Evolutionary conservation across 1,284 basidiomycete genomes (phyloP).

Genomic region (Ceratobasidium sp.): DNA sequence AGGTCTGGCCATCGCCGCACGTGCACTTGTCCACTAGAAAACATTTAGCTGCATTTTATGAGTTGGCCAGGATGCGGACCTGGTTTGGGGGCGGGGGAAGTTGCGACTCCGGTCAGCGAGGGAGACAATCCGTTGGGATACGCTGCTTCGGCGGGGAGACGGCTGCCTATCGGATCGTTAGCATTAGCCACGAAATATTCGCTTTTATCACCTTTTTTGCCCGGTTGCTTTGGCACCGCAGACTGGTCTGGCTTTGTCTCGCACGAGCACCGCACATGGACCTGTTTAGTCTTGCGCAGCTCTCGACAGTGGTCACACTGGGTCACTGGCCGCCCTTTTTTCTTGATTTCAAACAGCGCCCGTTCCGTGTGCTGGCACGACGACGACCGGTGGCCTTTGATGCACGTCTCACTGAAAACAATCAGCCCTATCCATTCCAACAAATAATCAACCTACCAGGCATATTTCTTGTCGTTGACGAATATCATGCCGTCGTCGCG

Average conservation of each 20-base stretch:
- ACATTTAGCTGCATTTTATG: no score
- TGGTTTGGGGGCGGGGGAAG: slow-evolving; percentile 35
- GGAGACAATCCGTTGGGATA: slow-evolving; percentile 69
- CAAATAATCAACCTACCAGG: slow-evolving; percentile 60
- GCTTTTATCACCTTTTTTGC: slow-evolving; percentile 63
- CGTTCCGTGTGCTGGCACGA: slow-evolving; percentile 77
- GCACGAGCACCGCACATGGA: slow-evolving; percentile 72
- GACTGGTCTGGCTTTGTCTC: slow-evolving; percentile 51
- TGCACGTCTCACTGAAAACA: slow-evolving; percentile 71
- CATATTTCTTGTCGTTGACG: slow-evolving; percentile 80
- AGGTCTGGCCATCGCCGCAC: slow-evolving; percentile 53
- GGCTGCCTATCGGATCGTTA: slow-evolving; percentile 38
- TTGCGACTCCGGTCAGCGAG: slow-evolving; percentile 61
- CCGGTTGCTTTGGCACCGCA: slow-evolving; percentile 48
- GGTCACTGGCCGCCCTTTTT: slow-evolving; percentile 79
- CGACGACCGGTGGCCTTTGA: slow-evolving; percentile 82
- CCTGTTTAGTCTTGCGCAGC: slow-evolving; percentile 74
- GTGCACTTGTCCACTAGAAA: slow-evolving; percentile 49
- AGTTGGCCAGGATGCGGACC: not conserved
- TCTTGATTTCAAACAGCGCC: slow-evolving; percentile 80
- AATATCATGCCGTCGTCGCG: slow-evolving; percentile 58
- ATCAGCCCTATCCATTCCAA: not conserved
- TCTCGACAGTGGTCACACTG: slow-evolving; percentile 81
- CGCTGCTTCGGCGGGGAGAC: slow-evolving; percentile 63
- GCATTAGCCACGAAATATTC: slow-evolving; percentile 7